A percentile compares a stretch with the other conserved stretches of the same genome.
Evolutionary conservation across 1,139 yeast genomes (phyloP).

Genomic region (Pichia sp.): DNA sequence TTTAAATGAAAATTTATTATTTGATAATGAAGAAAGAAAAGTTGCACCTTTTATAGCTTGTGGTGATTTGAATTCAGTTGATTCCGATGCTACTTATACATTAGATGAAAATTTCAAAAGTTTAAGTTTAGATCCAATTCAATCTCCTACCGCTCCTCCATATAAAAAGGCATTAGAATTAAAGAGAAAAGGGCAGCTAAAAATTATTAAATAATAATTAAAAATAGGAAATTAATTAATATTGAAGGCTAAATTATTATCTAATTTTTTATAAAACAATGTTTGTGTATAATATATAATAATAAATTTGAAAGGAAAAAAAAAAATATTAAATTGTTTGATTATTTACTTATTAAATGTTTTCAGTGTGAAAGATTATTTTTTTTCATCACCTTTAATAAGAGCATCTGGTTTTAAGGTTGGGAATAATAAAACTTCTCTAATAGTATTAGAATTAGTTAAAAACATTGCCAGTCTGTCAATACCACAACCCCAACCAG

Average conservation of each 20-base stretch:
- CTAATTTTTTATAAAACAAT: not conserved
- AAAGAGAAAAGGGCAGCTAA: constrained; percentile 66
- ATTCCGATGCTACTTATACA: constrained; percentile 92
- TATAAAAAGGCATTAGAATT: constrained; percentile 85
- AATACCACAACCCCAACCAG: constrained; percentile 99
- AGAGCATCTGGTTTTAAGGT: constrained; percentile 87
- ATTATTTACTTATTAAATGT: not conserved
- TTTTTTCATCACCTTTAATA: constrained; percentile 29
- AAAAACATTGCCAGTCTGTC: constrained; percentile 98
- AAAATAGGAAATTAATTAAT: not conserved
- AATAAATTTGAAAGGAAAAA: not conserved
- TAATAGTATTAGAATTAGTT: constrained; percentile 92
- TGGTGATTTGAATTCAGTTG: constrained; percentile 82
- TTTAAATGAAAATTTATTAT: constrained; percentile 36
- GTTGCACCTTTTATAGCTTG: constrained; percentile 91
- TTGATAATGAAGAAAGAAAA: constrained; percentile 49
- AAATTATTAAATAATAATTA: constrained; percentile 13
- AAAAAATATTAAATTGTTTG: not conserved
- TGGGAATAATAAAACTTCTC: constrained; percentile 97
- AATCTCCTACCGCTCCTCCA: constrained; percentile 94
- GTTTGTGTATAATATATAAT: not conserved
- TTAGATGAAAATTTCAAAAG: constrained; percentile 39
- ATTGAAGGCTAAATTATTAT: too few relatives aligned
- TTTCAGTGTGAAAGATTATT: constrained; percentile 5
- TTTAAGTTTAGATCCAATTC: constrained; percentile 76